phyloP scores from a whole-genome alignment of 73 alveolate genomes.

The Paramecium biaurelia region DNA sequence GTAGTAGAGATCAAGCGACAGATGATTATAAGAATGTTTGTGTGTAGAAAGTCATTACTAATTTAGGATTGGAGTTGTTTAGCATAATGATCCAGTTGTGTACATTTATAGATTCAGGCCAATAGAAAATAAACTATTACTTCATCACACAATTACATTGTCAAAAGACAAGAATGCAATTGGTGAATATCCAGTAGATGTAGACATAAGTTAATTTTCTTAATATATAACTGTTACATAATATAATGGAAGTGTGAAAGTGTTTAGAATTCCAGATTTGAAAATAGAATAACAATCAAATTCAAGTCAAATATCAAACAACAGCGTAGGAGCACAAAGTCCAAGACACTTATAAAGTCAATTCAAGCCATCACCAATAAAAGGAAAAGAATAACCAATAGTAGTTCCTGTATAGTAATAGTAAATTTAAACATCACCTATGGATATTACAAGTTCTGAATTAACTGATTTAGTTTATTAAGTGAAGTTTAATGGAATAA shows the following conservation, averaged over 20 bases:
- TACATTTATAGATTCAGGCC: slow-evolving; percentile 28
- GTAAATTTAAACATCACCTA: not conserved
- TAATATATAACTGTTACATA: slow-evolving; percentile 38
- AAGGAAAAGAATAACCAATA: not conserved
- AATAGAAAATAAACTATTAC: slow-evolving; percentile 45
- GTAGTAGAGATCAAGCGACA: not conserved
- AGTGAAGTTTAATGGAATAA: slow-evolving; percentile 45
- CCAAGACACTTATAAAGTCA: slow-evolving; percentile 10
- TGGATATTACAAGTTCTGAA: slow-evolving; percentile 34
- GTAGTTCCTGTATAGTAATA: not conserved
- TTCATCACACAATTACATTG: slow-evolving; percentile 36
- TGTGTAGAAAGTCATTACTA: not conserved
- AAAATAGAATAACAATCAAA: not conserved
- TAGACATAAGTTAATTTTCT: slow-evolving; percentile 45
- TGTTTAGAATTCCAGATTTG: slow-evolving; percentile 53
- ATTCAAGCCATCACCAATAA: slow-evolving; percentile 5
- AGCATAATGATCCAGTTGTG: slow-evolving; percentile 46
- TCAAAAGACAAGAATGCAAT: slow-evolving; percentile 15
- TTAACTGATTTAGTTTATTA: slow-evolving; percentile 21
- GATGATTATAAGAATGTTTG: slow-evolving; percentile 44
- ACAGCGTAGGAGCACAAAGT: not conserved
- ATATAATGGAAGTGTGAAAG: slow-evolving; percentile 53
- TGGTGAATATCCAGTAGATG: slow-evolving; percentile 37
- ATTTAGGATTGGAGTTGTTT: slow-evolving; percentile 12
- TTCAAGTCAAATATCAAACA: not conserved